Percentiles rank a stretch among this genome's conserved stretches.
Conservation (phyloP, 805 yeast genomes). For the Saccharomycopsis malanga region DNA sequence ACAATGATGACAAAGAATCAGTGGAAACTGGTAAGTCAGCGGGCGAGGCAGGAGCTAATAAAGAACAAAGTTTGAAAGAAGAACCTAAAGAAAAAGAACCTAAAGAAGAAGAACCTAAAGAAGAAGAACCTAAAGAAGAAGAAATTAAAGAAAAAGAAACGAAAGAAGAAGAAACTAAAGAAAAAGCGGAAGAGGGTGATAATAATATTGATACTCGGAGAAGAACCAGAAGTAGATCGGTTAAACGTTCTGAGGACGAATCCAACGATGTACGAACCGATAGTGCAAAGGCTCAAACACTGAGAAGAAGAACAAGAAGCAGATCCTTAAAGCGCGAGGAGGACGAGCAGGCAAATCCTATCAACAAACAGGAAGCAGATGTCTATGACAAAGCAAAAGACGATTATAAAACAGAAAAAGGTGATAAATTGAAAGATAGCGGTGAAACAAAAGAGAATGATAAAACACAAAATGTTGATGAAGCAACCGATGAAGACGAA, state of each 20-base stretch:
- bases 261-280: neutral
- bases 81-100: neutral
- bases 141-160: slow-evolving; percentile 24
- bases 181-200: slow-evolving; percentile 1
- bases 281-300: neutral
- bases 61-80: neutral
- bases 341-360: slow-evolving; percentile 6
- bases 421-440: slow-evolving; percentile 7
- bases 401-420: slow-evolving; percentile 12
- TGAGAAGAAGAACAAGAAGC: neutral
- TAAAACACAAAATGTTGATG: slow-evolving; percentile 2
- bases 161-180: slow-evolving; percentile 20
- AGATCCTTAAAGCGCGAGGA: neutral
- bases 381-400: neutral
- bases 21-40: neutral
- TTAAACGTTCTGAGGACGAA: neutral
- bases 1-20: neutral
- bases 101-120: slow-evolving; percentile 22
- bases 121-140: slow-evolving; percentile 19
- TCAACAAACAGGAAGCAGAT: neutral
- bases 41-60: neutral
- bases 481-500: slow-evolving; percentile 20
- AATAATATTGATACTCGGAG: neutral
- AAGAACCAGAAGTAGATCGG: neutral
- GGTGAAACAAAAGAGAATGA: slow-evolving; percentile 12